These are phyloP conservation scores for Trichosporon inkin DNA, from an alignment of 1,284 basidiomycete species.

Conservation along the genomic window DNA sequence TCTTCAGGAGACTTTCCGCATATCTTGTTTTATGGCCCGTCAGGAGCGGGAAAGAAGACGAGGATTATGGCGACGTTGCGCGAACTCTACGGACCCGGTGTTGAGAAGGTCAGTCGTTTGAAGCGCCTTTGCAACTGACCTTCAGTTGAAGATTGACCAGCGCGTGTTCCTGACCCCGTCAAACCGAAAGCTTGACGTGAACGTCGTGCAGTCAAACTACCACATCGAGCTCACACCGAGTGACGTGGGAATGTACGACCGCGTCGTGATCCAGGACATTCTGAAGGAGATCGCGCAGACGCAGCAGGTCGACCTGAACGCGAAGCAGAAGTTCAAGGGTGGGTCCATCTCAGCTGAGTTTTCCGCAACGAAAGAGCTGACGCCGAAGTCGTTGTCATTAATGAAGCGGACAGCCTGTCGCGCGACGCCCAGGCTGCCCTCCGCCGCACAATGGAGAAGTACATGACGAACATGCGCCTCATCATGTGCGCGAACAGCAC, in stretches of 20 bases:
- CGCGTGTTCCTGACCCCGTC: constrained; percentile 92
- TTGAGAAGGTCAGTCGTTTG: constrained; percentile 67
- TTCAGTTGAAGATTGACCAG: constrained; percentile 95
- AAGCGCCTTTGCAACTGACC: background rate
- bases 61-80: constrained; percentile 83
- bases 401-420: constrained; percentile 91
- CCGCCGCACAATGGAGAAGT: constrained; percentile 98
- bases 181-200: constrained; percentile 91
- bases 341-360: constrained; percentile 16
- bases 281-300: constrained; percentile 99
- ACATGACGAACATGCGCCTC: constrained; percentile 95
- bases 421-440: constrained; percentile 96
- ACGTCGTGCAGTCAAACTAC: constrained; percentile 94
- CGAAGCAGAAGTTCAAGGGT: constrained; percentile 97
- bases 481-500: constrained; percentile 98
- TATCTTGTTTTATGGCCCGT: constrained; percentile 95
- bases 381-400: constrained; percentile 83
- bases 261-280: constrained; percentile 93
- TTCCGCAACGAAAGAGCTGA: background rate
- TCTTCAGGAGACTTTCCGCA: constrained; percentile 93
- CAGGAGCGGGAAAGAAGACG: constrained; percentile 97
- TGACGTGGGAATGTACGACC: constrained; percentile 95
- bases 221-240: constrained; percentile 98
- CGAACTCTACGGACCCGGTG: constrained; percentile 86
- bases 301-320: constrained; percentile 93